These are phyloP conservation scores for Botrytis elliptica DNA, from an alignment of 2,329 filamentous ascomycete genomes.

Conservation along the genomic window DNA sequence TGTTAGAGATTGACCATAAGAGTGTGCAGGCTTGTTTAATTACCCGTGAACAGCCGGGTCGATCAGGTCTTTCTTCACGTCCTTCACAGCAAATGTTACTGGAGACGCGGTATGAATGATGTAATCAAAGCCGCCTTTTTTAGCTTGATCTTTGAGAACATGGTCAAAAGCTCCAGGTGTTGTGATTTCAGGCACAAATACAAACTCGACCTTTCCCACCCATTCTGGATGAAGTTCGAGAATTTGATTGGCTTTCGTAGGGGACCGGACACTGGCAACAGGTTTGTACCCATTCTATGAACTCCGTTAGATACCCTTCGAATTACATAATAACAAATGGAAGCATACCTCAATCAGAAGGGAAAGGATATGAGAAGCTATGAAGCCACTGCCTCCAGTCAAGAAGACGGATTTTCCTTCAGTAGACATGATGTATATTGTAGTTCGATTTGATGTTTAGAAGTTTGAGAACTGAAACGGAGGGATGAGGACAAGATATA, in stretches of 20 bases:
- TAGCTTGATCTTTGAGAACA: constrained; percentile 42
- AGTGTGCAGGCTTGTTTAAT: background rate
- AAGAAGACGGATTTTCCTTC: constrained; percentile 26
- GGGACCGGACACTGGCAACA: constrained; percentile 43
- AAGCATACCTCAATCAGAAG: constrained; percentile 33
- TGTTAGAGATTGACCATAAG: background rate
- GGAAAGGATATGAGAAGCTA: constrained; percentile 49
- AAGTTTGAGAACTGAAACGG: background rate
- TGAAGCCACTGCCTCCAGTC: constrained; percentile 47
- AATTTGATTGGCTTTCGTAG: constrained; percentile 45
- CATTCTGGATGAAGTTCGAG: constrained; percentile 42
- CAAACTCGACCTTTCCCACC: constrained; percentile 34
- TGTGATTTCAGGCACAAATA: constrained; percentile 65
- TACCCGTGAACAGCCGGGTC: constrained; percentile 52
- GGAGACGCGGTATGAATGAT: constrained; percentile 69
- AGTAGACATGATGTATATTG: constrained; percentile 10
- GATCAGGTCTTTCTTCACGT: constrained; percentile 44
- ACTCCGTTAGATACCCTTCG: background rate
- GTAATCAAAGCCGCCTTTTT: constrained; percentile 53
- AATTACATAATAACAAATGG: background rate
- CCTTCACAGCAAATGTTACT: constrained; percentile 37
- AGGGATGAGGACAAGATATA: background rate
- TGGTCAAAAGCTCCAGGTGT: constrained; percentile 64
- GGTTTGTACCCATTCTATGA: constrained; percentile 21
- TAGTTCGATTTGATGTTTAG: background rate